Evolutionary conservation across 345 rosid species (phyloP), one percentile per base, ranked within the genome.

Genomic region (Diplotaxis tenuifolia): DNA sequence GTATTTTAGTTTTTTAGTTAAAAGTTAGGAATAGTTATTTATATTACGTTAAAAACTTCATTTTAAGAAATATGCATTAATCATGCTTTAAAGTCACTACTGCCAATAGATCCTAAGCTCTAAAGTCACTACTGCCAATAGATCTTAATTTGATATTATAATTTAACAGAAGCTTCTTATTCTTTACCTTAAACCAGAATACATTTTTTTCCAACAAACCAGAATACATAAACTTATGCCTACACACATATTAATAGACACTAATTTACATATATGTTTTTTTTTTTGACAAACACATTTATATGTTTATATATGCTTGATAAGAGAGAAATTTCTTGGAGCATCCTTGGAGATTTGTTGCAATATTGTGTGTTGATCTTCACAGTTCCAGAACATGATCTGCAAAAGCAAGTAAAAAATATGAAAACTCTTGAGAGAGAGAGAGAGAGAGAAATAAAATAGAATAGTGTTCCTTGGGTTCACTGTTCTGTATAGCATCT

Each of bases 311-410:
- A 16, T 49, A 65, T 42, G 8, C 29, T 36, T 68, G 66, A 70
- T 70, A 50, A 22, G 53, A 9, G 9, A 47, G 67, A 65, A 20
- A 14, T 42, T 77, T 49, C 22, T 36, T 50, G 63, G 56, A 47
- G 18, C 27, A 19, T 27, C 12, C 49, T 1, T 57, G 15, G 31
- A 57, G 56, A 27, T 57, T 65, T 64, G 25, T 70, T 65, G 75
- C 27, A 64, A 22, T 16, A 25, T 25, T 25, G 22, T 55, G 36
- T 70, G 21, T 21, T 55, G 70, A 36, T 59, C 73, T 66, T 77
- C 76, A 71, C 27, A 77, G 76, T 40, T 77, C 80, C 34, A 77
- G 25, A 47, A 65, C 76, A 65, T 57, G 68, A 57, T 65, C 80
- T 77, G 72, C 68, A 50, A 59, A 76, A n/a, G 18, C 56, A 75